Evolutionary conservation across 345 rosid species (phyloP), one percentile per base, ranked within the genome.

Genomic region (Populus tremula): DNA sequence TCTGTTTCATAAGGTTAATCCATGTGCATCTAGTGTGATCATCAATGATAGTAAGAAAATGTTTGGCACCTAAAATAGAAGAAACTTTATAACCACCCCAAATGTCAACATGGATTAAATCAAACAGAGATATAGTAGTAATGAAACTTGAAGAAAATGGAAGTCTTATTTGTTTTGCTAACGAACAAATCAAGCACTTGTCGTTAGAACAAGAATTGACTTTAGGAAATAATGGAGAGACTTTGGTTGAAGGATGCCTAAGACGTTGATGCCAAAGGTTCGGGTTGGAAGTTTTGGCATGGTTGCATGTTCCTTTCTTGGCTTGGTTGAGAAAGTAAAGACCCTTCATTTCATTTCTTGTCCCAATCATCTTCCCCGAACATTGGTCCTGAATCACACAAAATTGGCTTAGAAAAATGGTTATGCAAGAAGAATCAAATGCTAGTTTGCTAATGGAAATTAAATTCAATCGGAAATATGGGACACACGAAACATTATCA

Each of bases 291-390:
- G 2, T 35, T 67, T 67, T 6, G 2, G 21, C 2, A 0, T 67
- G 47, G 23, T 33, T 67, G 13, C 45, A 67, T 0, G 18, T 67
- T 67, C 45, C 5, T 67, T 67, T 67, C 41, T 31, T 67, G 10
- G 0, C 21, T 67, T 31, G 70, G 6, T 33, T 3, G 8, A 67
- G 41, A 31, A 31, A 14, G 41, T 67, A 67, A 0, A 67, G 70
- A 39, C 41, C 70, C 43, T 67, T 45, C 6, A n/a, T 0, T 67
- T 67, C 70, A 67, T 36, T 67, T 67, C 45, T 4, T 13, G 1
- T 67, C 70, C 47, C 70, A 13, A 67, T 67, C 47, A 67, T 67
- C 70, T 33, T 67, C 70, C 45, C 11, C 12, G 25, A 67, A 21
- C 8, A 47, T 33, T 20, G 47, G 70, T 67, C 47, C 70, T 67